Percentiles rank a stretch among this genome's conserved stretches.
phyloP scores from a whole-genome alignment of 2,329 filamentous ascomycete species.

The Didymella segeticola region DNA sequence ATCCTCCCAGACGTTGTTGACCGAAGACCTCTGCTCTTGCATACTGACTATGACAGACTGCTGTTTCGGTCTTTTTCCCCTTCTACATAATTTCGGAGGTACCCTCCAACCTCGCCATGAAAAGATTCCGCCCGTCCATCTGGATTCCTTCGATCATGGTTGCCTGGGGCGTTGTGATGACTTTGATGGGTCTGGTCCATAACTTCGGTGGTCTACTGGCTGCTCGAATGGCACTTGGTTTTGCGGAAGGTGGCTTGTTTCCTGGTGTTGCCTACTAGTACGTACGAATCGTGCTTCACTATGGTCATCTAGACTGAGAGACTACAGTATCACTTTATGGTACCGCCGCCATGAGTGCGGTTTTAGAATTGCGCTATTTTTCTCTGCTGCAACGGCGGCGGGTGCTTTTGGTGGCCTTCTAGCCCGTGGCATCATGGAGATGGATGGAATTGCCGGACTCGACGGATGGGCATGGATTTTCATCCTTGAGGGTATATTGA shows the following conservation, averaged over 20 bases:
- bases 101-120: slow-evolving; percentile 56
- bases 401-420: slow-evolving; percentile 72
- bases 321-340: slow-evolving; percentile 69
- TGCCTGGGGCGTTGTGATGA: slow-evolving; percentile 51
- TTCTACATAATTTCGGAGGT: slow-evolving; percentile 49
- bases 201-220: slow-evolving; percentile 56
- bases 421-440: slow-evolving; percentile 65
- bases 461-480: slow-evolving; percentile 72
- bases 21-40: no score
- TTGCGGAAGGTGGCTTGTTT: slow-evolving; percentile 60
- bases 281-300: no score
- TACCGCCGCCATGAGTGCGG: slow-evolving; percentile 73
- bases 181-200: slow-evolving; percentile 49
- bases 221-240: slow-evolving; percentile 59
- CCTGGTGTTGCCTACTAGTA: no score
- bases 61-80: slow-evolving; percentile 64
- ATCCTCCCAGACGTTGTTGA: no score
- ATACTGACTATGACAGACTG: no score
- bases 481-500: slow-evolving; percentile 73
- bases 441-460: slow-evolving; percentile 65
- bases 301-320: no score
- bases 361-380: slow-evolving; percentile 69
- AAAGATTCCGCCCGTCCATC: slow-evolving; percentile 47
- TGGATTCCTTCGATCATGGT: slow-evolving; percentile 51
- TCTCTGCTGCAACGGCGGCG: slow-evolving; percentile 71